Percentiles rank a stretch among this genome's conserved stretches.
phyloP scores from a whole-genome alignment of 2,329 filamentous ascomycete genomes.

The Blastomyces percursus region DNA sequence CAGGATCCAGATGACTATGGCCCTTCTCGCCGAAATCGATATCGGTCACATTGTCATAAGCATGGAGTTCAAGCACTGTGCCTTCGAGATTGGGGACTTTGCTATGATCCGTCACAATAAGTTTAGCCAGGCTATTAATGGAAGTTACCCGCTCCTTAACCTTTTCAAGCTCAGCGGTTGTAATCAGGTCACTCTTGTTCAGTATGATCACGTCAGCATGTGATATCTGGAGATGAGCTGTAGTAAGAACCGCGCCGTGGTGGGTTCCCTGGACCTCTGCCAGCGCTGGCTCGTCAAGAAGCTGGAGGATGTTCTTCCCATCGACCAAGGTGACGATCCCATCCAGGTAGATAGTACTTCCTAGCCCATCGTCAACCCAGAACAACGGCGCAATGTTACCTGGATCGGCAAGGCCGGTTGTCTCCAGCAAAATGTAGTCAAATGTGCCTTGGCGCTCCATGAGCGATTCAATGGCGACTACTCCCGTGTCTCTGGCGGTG shows the following conservation, averaged over 20 bases:
- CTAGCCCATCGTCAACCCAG: constrained; percentile 94
- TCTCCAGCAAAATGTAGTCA: constrained; percentile 96
- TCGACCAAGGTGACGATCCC: constrained; percentile 95
- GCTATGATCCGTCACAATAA: constrained; percentile 71
- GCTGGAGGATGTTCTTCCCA: constrained; percentile 78
- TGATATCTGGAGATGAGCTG: constrained; percentile 90
- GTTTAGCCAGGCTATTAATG: constrained; percentile 81
- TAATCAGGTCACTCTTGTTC: constrained; percentile 85
- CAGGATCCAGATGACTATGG: constrained; percentile 82
- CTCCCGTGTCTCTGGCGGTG: constrained; percentile 63
- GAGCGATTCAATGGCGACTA: constrained; percentile 86
- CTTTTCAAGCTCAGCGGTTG: constrained; percentile 52
- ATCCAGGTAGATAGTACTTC: constrained; percentile 90
- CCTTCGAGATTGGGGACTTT: constrained; percentile 73
- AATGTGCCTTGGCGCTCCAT: constrained; percentile 92
- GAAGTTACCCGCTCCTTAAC: constrained; percentile 63
- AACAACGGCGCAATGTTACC: constrained; percentile 93
- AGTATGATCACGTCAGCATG: constrained; percentile 92
- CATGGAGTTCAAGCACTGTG: constrained; percentile 77
- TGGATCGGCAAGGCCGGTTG: constrained; percentile 86
- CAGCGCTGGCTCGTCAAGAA: constrained; percentile 56
- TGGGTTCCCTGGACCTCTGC: constrained; percentile 28
- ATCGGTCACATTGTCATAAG: constrained; percentile 71
- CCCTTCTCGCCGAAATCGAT: constrained; percentile 64
- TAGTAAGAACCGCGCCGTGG: constrained; percentile 65